These are phyloP conservation scores for Daldinia loculata DNA, from an alignment of 495 filamentous ascomycete species.

Conservation along the genomic window DNA sequence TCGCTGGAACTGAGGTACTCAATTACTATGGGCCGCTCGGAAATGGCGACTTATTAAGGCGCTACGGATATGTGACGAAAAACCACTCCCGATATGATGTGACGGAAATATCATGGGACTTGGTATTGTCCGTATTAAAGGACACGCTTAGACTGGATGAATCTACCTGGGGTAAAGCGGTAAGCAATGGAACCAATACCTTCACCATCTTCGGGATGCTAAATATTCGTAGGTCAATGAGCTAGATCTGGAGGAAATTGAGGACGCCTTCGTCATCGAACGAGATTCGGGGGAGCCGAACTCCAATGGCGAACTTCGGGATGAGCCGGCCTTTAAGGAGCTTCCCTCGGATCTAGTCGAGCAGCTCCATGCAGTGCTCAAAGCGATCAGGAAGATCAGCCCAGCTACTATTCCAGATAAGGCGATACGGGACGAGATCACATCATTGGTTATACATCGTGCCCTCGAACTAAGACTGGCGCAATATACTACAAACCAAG, in stretches of 20 bases:
- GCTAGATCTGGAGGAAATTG: constrained; percentile 50
- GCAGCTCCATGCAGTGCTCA: constrained; percentile 53
- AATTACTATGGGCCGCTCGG: constrained; percentile 92
- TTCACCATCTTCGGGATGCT: background rate
- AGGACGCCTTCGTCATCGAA: constrained; percentile 58
- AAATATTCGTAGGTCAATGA: constrained; percentile 32
- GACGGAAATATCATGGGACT: constrained; percentile 71
- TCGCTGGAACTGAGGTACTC: constrained; percentile 79
- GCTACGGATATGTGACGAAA: constrained; percentile 88
- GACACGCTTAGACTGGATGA: constrained; percentile 55
- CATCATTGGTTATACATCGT: constrained; percentile 50
- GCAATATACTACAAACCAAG: constrained; percentile 70
- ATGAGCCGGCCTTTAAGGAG: constrained; percentile 44
- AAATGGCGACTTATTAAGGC: constrained; percentile 79
- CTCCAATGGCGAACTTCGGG: constrained; percentile 43
- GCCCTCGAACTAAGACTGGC: constrained; percentile 55
- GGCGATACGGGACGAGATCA: constrained; percentile 49
- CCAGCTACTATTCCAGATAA: constrained; percentile 51
- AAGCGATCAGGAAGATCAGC: constrained; percentile 52
- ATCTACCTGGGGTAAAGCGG: constrained; percentile 55
- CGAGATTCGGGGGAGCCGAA: constrained; percentile 53
- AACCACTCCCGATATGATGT: constrained; percentile 83
- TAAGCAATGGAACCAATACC: constrained; percentile 39
- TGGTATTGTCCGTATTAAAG: constrained; percentile 57
- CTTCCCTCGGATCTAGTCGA: constrained; percentile 51